Conservation (phyloP, 768 basidiomycete genomes). For the Auricularia sp. region DNA sequence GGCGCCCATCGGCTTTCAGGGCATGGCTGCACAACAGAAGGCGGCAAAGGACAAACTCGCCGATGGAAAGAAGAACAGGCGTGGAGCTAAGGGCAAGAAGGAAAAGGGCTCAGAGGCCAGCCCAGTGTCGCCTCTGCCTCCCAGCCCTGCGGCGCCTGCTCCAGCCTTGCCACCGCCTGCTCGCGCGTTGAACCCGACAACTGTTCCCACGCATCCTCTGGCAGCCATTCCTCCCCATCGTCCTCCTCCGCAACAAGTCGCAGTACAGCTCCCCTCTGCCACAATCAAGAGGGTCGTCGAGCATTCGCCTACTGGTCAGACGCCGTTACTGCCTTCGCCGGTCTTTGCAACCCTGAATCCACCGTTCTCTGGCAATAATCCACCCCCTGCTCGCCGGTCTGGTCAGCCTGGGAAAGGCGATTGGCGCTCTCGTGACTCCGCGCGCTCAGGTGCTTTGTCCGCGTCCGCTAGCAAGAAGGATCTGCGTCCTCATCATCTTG, state of each 20-base stretch:
- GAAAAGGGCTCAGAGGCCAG: background rate
- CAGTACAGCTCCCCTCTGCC: background rate
- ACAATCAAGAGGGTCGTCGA: background rate
- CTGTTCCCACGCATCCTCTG: background rate
- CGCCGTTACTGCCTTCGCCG: background rate
- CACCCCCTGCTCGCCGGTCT: background rate
- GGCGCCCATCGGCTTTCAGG: background rate
- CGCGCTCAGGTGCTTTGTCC: background rate
- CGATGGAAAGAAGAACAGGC: background rate
- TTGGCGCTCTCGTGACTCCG: background rate
- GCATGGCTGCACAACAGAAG: background rate
- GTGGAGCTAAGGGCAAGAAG: background rate
- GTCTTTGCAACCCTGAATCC: background rate
- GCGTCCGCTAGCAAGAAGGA: background rate
- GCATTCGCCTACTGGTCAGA: background rate
- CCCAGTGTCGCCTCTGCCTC: background rate
- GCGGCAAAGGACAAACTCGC: background rate
- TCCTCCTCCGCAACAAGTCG: background rate
- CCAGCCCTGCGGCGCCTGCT: background rate
- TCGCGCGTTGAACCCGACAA: background rate
- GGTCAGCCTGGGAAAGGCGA: background rate
- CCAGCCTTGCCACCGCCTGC: background rate
- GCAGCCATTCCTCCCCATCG: background rate
- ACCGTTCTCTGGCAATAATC: background rate
- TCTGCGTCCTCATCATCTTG: background rate